These are phyloP conservation scores for Euryodendron excelsum DNA, from an alignment of 148 eudicot genomes.

Conservation along the genomic window DNA sequence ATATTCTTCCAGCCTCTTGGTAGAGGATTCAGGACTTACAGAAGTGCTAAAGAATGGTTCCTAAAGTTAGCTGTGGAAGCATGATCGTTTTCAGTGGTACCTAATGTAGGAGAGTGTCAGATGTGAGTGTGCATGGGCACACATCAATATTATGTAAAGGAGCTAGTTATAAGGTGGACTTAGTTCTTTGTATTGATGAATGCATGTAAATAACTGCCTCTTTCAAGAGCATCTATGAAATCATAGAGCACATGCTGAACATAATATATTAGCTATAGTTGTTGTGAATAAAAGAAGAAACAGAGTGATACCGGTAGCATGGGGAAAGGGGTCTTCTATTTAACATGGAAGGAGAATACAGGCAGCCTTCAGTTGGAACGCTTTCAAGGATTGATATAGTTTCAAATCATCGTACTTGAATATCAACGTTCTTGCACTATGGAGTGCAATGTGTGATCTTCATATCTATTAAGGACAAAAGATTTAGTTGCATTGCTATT, in stretches of 20 bases:
- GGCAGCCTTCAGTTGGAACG: not conserved
- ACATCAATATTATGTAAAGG: not conserved
- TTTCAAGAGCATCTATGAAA: too few species aligned
- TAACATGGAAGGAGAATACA: not conserved
- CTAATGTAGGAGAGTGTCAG: not conserved
- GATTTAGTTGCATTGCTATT: not conserved
- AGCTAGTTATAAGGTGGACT: too few species aligned
- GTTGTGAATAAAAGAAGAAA: too few species aligned
- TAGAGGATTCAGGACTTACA: not conserved
- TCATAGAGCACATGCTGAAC: too few species aligned
- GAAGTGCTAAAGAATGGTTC: not conserved
- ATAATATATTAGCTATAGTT: too few species aligned
- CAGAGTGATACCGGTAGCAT: too few species aligned
- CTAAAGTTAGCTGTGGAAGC: not conserved
- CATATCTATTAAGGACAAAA: not conserved
- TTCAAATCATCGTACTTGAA: not conserved
- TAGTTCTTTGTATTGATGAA: too few species aligned
- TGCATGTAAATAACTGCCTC: too few species aligned
- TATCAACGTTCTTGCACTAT: not conserved
- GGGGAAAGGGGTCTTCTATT: not conserved
- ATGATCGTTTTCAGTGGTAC: not conserved
- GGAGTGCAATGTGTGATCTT: not conserved
- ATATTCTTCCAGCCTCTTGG: not conserved
- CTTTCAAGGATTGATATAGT: not conserved
- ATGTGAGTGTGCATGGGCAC: constrained; percentile 2